These are phyloP conservation scores for Phlyctochytrium planicorne DNA, from an alignment of 192 early-diverging fungal species.

Conservation along the genomic window DNA sequence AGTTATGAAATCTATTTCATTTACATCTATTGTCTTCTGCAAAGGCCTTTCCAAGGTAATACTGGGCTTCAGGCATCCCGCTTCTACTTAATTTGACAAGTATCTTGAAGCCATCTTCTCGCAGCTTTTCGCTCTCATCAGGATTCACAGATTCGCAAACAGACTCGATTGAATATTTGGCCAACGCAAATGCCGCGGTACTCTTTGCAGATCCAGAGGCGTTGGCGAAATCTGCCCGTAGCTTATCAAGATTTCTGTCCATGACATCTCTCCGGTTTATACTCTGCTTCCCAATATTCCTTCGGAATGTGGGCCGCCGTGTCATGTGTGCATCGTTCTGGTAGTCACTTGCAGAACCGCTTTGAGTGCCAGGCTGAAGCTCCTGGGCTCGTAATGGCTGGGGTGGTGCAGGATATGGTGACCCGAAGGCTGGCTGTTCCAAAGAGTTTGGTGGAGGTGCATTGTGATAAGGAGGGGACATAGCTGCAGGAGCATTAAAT, in stretches of 20 bases:
- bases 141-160: not conserved
- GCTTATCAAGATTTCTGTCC: not conserved
- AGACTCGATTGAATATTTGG: not conserved
- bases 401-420: no score
- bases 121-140: constrained; percentile 21
- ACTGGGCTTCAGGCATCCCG: constrained; percentile 63
- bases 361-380: no score
- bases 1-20: not conserved
- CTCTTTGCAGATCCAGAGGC: not conserved
- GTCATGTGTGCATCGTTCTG: not conserved
- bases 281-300: not conserved
- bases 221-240: not conserved
- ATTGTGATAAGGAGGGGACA: no score
- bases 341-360: no score
- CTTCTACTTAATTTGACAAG: constrained; percentile 56
- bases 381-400: no score
- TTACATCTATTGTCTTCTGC: constrained; percentile 47
- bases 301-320: not conserved
- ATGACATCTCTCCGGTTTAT: not conserved
- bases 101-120: constrained; percentile 68
- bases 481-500: no score
- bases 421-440: no score
- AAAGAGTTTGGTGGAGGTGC: no score
- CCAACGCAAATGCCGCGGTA: not conserved
- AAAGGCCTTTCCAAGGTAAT: constrained; percentile 40